Evolutionary conservation across 2,329 filamentous ascomycete genomes (phyloP), one percentile per base, ranked within the genome.

Genomic region (Xylariales sp.): DNA sequence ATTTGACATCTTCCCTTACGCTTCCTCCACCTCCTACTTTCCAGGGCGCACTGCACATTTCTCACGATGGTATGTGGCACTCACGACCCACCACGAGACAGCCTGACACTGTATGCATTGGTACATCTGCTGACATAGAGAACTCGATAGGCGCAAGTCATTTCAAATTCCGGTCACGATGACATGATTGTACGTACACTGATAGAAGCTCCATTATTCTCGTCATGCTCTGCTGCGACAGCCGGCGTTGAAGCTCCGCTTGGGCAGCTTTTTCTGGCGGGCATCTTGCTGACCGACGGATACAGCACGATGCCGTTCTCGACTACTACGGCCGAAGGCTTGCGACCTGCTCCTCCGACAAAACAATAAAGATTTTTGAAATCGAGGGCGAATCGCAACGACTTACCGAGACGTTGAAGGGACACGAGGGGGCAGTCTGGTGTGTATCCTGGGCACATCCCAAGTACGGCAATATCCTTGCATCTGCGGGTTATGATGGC

Each of bases 351-450:
- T 96, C 90, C 24, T 96, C 91, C 50, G 93, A 98, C 69, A 90
- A 93, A 62, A 97, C 91, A 33, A 95, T 98, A 72, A 97, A 97
- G 72, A 97, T 98, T 60, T 98, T 96, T 60, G 93, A 98, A 67
- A 85, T 98, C 40, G 91, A 97, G 57, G 88, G 89, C 56, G 90
- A 97, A 54, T 78, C 84, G 51, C 91, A 98, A 66, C 80, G 87
- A 47, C 70, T 97, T 53, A 78, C 88, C 23, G 91, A 97, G 69
- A 98, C 93, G 18, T 72, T 98, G 49, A 95, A 95, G 69, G 91
- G 91, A 49, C 93, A 98, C 61, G 93, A 98, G 65, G 91, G 91
- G 46, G 89, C 93, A 24, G 91, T 98, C 42, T 98, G 93, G 93
- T 95, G 88, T 62, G 88, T 97, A 42, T 85, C 90, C 53, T 98